These are phyloP conservation scores for Mortierella alpina DNA, from an alignment of 192 early-diverging fungal genomes.

Conservation along the genomic window DNA sequence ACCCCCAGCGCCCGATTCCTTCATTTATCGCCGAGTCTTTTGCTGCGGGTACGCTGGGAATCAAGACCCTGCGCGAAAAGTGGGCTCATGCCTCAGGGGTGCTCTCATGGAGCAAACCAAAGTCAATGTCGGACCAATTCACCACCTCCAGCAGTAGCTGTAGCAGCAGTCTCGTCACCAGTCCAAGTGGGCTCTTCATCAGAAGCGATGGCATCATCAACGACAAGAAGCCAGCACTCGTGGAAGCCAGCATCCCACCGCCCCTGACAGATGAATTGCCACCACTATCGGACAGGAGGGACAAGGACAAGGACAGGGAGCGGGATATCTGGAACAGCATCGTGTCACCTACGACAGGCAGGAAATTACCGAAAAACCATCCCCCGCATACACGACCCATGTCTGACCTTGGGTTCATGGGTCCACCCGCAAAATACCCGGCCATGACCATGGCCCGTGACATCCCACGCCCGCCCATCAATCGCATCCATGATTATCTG, in stretches of 20 bases:
- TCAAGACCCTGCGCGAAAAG: conserved; percentile 43
- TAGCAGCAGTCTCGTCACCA: conserved; percentile 32
- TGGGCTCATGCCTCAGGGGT: conserved; percentile 46
- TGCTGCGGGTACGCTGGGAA: conserved; percentile 37
- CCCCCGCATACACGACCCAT: conserved; percentile 20
- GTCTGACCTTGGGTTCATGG: conserved; percentile 28
- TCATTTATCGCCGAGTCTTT: conserved; percentile 44
- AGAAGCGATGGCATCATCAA: conserved; percentile 36
- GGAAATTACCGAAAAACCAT: background rate
- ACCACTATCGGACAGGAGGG: conserved; percentile 4
- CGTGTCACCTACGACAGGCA: conserved; percentile 4
- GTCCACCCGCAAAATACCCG: conserved; percentile 21
- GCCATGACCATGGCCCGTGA: conserved; percentile 33
- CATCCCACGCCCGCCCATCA: conserved; percentile 47
- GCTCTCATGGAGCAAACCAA: conserved; percentile 34
- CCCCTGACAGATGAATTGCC: conserved; percentile 8
- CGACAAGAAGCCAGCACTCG: conserved; percentile 45
- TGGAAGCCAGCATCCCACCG: conserved; percentile 32
- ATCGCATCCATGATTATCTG: conserved; percentile 40
- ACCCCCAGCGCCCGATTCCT: conserved; percentile 37
- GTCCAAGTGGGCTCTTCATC: conserved; percentile 43
- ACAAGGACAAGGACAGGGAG: conserved; percentile 5
- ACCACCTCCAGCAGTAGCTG: background rate
- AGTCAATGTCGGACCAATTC: background rate
- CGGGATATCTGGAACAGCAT: conserved; percentile 18